Evolutionary conservation across 257 asterid genomes (phyloP), one percentile per base, ranked within the genome.

Genomic region (Nicotiana paniculata): DNA sequence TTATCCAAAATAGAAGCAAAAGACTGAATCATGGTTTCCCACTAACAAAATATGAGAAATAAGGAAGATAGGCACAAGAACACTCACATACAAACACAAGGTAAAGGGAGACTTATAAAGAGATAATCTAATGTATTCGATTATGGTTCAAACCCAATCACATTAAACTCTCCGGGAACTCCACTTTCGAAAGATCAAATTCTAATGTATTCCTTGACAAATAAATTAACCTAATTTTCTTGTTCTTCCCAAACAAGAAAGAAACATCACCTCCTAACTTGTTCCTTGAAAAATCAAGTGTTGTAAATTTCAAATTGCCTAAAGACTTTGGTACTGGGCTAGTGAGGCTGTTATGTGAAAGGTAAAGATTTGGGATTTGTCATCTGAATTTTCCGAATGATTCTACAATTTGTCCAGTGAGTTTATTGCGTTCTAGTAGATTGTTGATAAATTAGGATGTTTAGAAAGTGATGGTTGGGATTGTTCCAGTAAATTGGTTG

Each of bases 371-470:
- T 9, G 89, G 74, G 3, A 65, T 77, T 1, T 83, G 39, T 6
- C 83, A 80, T 3, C 59, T 55, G 64, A 90, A 77, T 1, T 79
- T 83, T 3, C 90, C 90, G 57, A 92, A 90, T 1, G 93, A 86
- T 0, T 90, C 91, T 0, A 95, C 95, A 64, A 93, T 88, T 30
- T 55, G 4, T 15, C 97, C 97, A 0, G 89, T 88, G 82, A 92
- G 92, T 17, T 76, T 83, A 88, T 93, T 92, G 28, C 90, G 81
- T 81, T 88, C 93, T 11, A 93, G 0, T 80, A 21, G 7, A 93
- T 72, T 12, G 82, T 80, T 4, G 0, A 0, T 5, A 93, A 90
- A 68, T 83, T 84, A 13, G 86, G 61, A 32, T 90, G 91, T 0
- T 55, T 30, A 77, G 89, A 69, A 2, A 92, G 89, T 0, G 89